A percentile compares a stretch with the other conserved stretches of the same genome.
Conservation (phyloP, 2,329 filamentous ascomycete genomes). For the Fusarium nanum region DNA sequence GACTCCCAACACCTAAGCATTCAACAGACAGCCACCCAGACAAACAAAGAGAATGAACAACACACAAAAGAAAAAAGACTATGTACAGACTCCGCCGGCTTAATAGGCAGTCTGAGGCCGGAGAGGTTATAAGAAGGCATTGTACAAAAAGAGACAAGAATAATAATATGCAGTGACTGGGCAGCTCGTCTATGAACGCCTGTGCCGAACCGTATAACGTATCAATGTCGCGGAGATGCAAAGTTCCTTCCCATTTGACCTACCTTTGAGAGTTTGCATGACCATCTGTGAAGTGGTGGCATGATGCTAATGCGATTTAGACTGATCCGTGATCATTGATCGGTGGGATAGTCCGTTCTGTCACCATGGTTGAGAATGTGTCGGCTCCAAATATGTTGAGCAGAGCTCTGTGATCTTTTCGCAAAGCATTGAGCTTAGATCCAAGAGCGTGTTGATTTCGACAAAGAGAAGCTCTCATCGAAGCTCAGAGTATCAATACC, state of each 20-base stretch:
- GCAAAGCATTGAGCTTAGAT: background rate
- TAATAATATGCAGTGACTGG: background rate
- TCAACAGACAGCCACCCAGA: conserved; percentile 8
- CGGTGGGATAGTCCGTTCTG: background rate
- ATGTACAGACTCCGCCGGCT: background rate
- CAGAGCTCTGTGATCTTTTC: background rate
- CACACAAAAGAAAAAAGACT: background rate
- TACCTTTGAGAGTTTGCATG: background rate
- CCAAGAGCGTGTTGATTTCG: background rate
- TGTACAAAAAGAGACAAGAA: background rate
- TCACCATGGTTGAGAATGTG: background rate
- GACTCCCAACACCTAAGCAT: background rate
- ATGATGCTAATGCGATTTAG: background rate
- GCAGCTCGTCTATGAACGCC: background rate
- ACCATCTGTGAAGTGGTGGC: background rate
- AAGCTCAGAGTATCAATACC: background rate
- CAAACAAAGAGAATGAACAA: too few relatives aligned
- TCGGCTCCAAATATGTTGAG: background rate
- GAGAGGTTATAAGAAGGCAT: background rate
- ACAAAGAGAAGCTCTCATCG: background rate
- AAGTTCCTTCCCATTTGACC: background rate
- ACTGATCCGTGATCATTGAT: background rate
- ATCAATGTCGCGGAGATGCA: background rate
- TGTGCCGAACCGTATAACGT: background rate
- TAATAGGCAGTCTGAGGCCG: background rate